These are phyloP conservation scores for Epicoccum sorghinum DNA, from an alignment of 2,329 filamentous ascomycete species.

Conservation along the genomic window DNA sequence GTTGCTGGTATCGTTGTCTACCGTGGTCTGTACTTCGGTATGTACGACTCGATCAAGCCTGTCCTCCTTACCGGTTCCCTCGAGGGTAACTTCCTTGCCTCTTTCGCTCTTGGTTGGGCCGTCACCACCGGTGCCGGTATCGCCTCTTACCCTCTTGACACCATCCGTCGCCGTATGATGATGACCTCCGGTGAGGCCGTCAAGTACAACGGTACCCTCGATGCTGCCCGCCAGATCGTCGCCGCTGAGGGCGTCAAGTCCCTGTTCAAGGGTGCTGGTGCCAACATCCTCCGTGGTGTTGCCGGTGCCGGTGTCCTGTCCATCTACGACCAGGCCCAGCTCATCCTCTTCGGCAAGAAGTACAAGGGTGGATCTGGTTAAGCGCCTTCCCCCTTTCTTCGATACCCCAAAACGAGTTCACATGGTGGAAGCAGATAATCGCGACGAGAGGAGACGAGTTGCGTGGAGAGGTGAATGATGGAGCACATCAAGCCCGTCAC, in stretches of 20 bases:
- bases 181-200: conserved; percentile 97
- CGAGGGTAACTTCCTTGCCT: conserved; percentile 99
- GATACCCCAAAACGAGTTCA: conserved; percentile 45
- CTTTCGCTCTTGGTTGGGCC: conserved; percentile 96
- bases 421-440: conserved; percentile 46
- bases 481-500: conserved; percentile 46
- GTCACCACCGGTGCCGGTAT: conserved; percentile 99
- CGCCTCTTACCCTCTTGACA: conserved; percentile 99
- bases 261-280: conserved; percentile 99
- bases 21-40: conserved; percentile 99
- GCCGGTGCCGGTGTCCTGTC: conserved; percentile 99
- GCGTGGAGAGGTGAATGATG: conserved; percentile 43
- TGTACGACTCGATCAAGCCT: conserved; percentile 99
- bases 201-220: conserved; percentile 98
- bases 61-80: conserved; percentile 90
- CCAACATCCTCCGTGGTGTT: conserved; percentile 99
- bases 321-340: conserved; percentile 99
- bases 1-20: conserved; percentile 99
- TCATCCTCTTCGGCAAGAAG: conserved; percentile 99
- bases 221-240: conserved; percentile 91
- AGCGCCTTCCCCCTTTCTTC: conserved; percentile 41
- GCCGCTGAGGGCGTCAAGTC: conserved; percentile 98
- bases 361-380: conserved; percentile 72
- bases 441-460: conserved; percentile 37
- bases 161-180: conserved; percentile 99